Evolutionary conservation across 345 rosid species (phyloP), one percentile per base, ranked within the genome.

Genomic region (Gossypium stocksii): DNA sequence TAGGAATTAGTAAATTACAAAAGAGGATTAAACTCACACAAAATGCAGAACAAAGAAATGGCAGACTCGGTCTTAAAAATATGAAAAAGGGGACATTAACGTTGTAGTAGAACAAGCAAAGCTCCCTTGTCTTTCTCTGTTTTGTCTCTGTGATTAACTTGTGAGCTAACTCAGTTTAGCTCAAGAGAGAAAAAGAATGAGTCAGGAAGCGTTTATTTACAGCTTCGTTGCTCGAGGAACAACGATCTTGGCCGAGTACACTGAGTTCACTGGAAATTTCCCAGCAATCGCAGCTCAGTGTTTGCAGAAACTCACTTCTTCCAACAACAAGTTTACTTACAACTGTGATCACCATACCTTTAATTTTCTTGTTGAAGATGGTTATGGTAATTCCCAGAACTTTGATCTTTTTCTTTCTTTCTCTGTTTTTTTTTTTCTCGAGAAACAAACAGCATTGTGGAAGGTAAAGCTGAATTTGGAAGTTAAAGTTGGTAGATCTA

Each of bases 301-400:
- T 77, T 88, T 94, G 73, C 93, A 90, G 66, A 87, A 82, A 75
- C 89, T 94, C 71, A 92, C 97, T 76, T 91, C 95, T 59, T 77
- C 93, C 58, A 92, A 91, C 86, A 92, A 58, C 90, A 94, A 89
- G 93, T 91, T 90, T 86, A 92, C 97, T 57, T 94, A 92, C 90
- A 90, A 90, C 77, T 94, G 98, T 76, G 98, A 94, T 86, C 95
- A 91, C 84, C 98, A 94, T 77, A 89, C 97, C 80, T 92, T 94
- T 83, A 94, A 94, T 74, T 94, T 94, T 85, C 93, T 94, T 60
- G 90, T 94, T 41, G 92, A 94, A 78, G 92, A 94, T 74, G 98
- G 98, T 63, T 94, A 84, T 70, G 91, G 98, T 94, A 80, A 64
- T 76, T 77, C 45, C 13, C 13, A 41, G 5, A 67, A 17, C 62